Base-by-base conservation (phyloP, 2,329 filamentous ascomycete species). In the Aspergillus proliferans region DNA sequence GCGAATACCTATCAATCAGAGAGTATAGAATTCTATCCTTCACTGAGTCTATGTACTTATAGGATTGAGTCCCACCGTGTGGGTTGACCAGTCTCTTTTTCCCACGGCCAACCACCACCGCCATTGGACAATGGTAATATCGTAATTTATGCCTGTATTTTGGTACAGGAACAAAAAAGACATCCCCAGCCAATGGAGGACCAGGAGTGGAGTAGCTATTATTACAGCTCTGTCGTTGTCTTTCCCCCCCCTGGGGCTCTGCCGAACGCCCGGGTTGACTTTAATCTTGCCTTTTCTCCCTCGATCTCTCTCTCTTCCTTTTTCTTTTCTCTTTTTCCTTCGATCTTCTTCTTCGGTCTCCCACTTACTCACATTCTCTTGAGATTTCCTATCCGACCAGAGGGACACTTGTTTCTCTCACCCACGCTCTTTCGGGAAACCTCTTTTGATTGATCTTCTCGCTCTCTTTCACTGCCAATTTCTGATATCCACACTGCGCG, bases 371-470 rank as follows among this genome's bases (percentile, higher is more conserved):
- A 46, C 42, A 30, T 51, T 50, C 52, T 50, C 43, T 57, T 52
- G 61, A 63, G 63, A 60, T 63, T 68, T 70, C 64, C 62, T 59
- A 58, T 68, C 66, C 64, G 64, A 71, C 69, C 66, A 60, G 68
- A 69, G 64, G 55, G 66, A 63, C 60, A n/a, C 33, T 59, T 52
- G 53, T 57, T 52, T 62, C 65, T 69, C 67, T 70, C 66, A 62
- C 59, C 52, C 58, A 71, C 69, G 50, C 60, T 71, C 70, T 51
- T 71, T 71, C 66, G 54, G 64, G 64, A 63, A 66, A 60, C 53
- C 55, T 53, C 53, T 52, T 57, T 53, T 57, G 47, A 57, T 64
- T 60, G 50, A 60, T 65, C 52, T 28, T 12, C 26, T 21, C 42
- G 15, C 28, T 45, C n/a, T 34, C 28, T 41, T 53, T 45, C 47